Base-by-base conservation (phyloP, 1,284 basidiomycete genomes). In the Lentinus polychrous region DNA sequence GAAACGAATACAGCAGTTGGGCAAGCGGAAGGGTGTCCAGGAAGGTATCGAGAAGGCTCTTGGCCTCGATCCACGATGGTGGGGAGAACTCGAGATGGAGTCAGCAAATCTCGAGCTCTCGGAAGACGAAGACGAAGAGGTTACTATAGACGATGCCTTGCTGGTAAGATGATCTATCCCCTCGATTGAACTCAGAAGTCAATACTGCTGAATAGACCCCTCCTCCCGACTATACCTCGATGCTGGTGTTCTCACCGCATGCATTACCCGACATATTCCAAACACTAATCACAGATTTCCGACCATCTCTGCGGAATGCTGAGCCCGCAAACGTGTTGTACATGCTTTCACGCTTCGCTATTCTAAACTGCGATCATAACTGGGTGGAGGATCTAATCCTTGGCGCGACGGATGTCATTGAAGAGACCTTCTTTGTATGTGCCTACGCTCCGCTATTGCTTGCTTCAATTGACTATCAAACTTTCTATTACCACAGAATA, bases 341-440 rank as follows among this genome's bases (percentile, higher is more conserved):
- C 63, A 78, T 91, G 67, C 75, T 92, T 40, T 82, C 89, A n/a
- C 80, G 90, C 40, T 95, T 94, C 66, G 92, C 92, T 20, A 84
- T 83, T 55, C 70, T 92, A 48, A 83, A 81, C 14, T 93, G 91
- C 59, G 91, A 93, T 65, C 83, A 88, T 57, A 79, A 78, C 3
- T 93, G 94, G 86, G 72, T 97, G 20, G 94, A 97, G 65, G 93
- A 95, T 62, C 73, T 99, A 41, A 78, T 98, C 46, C 80, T 94
- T 35, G 88, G 90, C 11, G 90, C 92, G 0, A 87, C 94, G 24
- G 93, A 97, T 63, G 75, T 84, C 32, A 94, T 99, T 40, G 94
- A 99, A 66, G 87, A 91, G 46, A 81, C 80, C 14, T 87, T 96
- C 55, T 95, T 94, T 64, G 92, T 94, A 64, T 71, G 91, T 72